Evolutionary conservation across 2,329 filamentous ascomycete species (phyloP).

Genomic region (Xylaria sp.): DNA sequence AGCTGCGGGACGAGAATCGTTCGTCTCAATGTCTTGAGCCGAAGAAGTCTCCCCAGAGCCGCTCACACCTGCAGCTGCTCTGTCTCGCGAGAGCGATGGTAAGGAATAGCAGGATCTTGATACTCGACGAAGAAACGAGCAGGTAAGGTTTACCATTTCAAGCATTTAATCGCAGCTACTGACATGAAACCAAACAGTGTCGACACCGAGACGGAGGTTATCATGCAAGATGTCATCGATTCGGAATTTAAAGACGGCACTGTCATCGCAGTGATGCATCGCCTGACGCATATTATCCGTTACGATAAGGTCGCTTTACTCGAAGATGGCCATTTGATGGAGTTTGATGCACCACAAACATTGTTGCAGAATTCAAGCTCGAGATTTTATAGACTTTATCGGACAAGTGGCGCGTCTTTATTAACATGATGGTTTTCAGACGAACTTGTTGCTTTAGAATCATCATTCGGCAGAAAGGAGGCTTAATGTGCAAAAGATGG

Average conservation of each 20-base stretch:
- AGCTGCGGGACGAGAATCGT: constrained; percentile 25
- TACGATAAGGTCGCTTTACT: constrained; percentile 40
- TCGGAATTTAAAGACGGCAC: constrained; percentile 39
- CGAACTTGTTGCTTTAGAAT: constrained; percentile 29
- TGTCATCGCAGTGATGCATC: constrained; percentile 41
- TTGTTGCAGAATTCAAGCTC: constrained; percentile 35
- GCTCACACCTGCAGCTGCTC: constrained; percentile 36
- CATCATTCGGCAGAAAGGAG: constrained; percentile 25
- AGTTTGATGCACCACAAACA: constrained; percentile 33
- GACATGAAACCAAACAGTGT: constrained; percentile 35
- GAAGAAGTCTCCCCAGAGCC: constrained; percentile 28
- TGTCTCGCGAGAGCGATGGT: constrained; percentile 40
- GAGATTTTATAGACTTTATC: constrained; percentile 27
- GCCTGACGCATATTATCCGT: constrained; percentile 35
- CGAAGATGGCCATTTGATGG: constrained; percentile 31
- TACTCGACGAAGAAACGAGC: constrained; percentile 44
- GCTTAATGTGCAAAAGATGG: constrained; percentile 27
- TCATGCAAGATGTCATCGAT: constrained; percentile 43
- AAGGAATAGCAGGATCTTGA: constrained; percentile 36
- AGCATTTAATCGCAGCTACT: constrained; percentile 24
- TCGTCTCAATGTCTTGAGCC: constrained; percentile 27
- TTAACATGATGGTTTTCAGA: constrained; percentile 27
- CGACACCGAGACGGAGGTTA: constrained; percentile 39
- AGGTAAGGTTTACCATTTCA: constrained; percentile 35
- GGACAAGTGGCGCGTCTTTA: constrained; percentile 27